Conservation (phyloP, 2,329 filamentous ascomycete genomes). For the Diaporthe batatas region DNA sequence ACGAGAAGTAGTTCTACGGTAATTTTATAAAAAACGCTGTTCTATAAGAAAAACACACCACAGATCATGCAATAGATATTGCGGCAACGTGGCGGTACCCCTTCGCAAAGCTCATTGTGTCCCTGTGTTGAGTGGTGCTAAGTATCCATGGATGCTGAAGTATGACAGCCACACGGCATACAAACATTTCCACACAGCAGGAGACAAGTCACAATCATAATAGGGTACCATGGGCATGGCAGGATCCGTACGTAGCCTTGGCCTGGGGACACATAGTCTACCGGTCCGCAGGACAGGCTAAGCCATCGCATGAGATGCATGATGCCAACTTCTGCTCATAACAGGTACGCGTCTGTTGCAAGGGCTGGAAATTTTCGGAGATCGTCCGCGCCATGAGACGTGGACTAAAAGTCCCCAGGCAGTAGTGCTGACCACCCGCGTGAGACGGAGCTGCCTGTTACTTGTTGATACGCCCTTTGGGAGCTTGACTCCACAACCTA, state of each 20-base stretch:
- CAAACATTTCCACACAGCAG: too few relatives aligned
- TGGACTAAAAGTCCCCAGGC: background rate
- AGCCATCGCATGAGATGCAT: background rate
- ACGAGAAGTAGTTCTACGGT: too few relatives aligned
- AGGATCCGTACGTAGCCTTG: too few relatives aligned
- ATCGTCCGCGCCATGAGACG: background rate
- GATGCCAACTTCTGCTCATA: background rate
- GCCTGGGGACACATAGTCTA: background rate
- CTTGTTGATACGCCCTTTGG: slow-evolving; percentile 3
- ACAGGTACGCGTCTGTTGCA: background rate
- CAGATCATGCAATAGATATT: background rate
- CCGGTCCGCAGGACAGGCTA: background rate
- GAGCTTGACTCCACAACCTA: background rate
- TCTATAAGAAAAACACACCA: background rate
- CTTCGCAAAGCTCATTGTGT: too few relatives aligned
- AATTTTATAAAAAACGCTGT: background rate
- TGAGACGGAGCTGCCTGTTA: background rate
- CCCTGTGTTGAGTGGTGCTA: too few relatives aligned
- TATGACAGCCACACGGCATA: background rate
- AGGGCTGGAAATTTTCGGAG: background rate
- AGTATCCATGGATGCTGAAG: background rate
- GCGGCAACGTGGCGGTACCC: too few relatives aligned
- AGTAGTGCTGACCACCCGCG: slow-evolving; percentile 15
- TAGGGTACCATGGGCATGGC: background rate
- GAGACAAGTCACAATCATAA: background rate